These are phyloP conservation scores for Rhodocollybia butyracea DNA, from an alignment of 768 basidiomycete species.

Conservation along the genomic window DNA sequence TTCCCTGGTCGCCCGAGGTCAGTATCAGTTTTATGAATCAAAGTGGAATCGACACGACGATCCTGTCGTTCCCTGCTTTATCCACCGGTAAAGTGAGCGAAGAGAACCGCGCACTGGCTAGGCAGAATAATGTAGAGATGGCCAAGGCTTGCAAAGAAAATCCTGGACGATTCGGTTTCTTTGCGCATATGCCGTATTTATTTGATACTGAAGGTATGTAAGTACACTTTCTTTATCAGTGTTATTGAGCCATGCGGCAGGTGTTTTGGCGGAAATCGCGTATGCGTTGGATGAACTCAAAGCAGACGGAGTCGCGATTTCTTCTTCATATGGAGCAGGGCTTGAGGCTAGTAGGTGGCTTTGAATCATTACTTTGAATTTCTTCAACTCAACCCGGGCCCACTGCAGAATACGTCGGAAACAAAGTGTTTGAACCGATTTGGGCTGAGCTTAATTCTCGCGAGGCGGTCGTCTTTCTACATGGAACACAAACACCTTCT, in stretches of 20 bases:
- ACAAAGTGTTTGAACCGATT: slow-evolving; percentile 59
- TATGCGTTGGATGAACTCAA: slow-evolving; percentile 58
- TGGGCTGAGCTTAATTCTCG: slow-evolving; percentile 70
- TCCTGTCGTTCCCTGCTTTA: slow-evolving; percentile 66
- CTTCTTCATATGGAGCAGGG: slow-evolving; percentile 66
- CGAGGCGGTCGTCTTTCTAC: slow-evolving; percentile 62
- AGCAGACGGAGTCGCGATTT: slow-evolving; percentile 62
- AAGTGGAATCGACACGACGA: slow-evolving; percentile 52
- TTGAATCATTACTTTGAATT: background rate
- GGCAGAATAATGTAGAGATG: slow-evolving; percentile 46
- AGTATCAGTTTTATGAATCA: slow-evolving; percentile 65
- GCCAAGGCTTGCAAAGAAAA: slow-evolving; percentile 45
- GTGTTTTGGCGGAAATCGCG: slow-evolving; percentile 55
- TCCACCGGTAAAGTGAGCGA: slow-evolving; percentile 33
- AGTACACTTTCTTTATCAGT: background rate
- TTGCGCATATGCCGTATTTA: slow-evolving; percentile 61
- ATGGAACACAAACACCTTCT: slow-evolving; percentile 66
- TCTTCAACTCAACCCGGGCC: background rate
- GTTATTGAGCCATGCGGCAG: slow-evolving; percentile 27
- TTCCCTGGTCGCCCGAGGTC: slow-evolving; percentile 61
- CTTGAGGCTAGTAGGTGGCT: slow-evolving; percentile 41
- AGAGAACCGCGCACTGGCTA: slow-evolving; percentile 38
- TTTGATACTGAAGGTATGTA: slow-evolving; percentile 56
- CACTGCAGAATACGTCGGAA: slow-evolving; percentile 59
- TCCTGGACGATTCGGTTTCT: slow-evolving; percentile 64